phyloP scores from a whole-genome alignment of 768 basidiomycete species.

The Mycena amicta region DNA sequence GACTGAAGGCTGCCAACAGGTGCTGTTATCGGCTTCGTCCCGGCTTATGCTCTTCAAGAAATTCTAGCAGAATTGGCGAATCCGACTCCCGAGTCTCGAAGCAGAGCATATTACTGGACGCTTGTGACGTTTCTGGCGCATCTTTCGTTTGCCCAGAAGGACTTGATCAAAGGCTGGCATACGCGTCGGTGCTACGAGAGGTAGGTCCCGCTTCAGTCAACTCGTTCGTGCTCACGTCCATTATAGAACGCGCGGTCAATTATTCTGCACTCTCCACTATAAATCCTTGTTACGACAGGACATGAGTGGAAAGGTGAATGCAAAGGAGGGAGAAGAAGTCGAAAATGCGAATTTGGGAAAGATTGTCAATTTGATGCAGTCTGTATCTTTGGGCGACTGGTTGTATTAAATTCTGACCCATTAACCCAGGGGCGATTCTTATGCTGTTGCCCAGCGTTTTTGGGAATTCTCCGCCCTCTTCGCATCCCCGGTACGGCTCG shows the following conservation, averaged over 20 bases:
- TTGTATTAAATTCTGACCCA: neutral
- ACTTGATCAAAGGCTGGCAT: constrained; percentile 67
- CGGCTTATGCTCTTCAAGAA: constrained; percentile 63
- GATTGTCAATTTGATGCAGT: constrained; percentile 79
- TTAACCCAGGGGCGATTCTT: constrained; percentile 61
- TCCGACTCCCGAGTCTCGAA: constrained; percentile 42
- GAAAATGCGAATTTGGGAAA: constrained; percentile 64
- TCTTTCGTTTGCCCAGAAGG: constrained; percentile 68
- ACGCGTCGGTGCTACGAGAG: constrained; percentile 66
- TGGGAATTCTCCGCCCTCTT: constrained; percentile 74
- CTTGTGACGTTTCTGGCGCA: constrained; percentile 61
- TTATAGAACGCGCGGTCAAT: constrained; percentile 63
- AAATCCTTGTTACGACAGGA: constrained; percentile 67
- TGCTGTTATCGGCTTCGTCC: constrained; percentile 45
- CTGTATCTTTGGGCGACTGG: constrained; percentile 24
- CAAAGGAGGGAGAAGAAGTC: constrained; percentile 36
- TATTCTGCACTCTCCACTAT: constrained; percentile 71
- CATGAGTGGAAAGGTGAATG: constrained; percentile 48
- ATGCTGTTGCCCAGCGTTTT: constrained; percentile 69
- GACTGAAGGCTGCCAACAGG: constrained; percentile 13
- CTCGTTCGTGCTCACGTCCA: neutral
- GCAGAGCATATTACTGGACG: constrained; percentile 60
- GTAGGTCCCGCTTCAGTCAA: neutral
- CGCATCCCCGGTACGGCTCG: constrained; percentile 61
- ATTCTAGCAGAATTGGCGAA: constrained; percentile 55